Evolutionary conservation across 371 early-diverging fungal genomes (phyloP).

Genomic region (Sporodiniella umbellata): DNA sequence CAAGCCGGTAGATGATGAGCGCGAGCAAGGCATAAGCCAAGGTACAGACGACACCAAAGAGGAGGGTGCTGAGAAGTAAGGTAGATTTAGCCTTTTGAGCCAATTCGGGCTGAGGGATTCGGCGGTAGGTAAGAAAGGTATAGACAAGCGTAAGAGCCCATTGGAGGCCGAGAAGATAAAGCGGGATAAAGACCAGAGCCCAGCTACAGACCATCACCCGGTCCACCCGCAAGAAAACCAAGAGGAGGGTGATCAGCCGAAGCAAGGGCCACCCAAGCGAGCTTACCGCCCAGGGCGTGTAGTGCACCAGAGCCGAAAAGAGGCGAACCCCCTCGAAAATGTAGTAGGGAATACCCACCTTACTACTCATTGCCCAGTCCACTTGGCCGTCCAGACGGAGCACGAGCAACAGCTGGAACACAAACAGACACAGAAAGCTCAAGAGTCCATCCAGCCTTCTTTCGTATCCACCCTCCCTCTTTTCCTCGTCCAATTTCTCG

Average conservation of each 20-base stretch:
- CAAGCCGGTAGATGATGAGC: conserved; percentile 66
- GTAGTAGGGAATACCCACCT: conserved; percentile 73
- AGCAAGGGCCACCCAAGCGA: conserved; percentile 21
- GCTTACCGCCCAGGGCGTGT: conserved; percentile 19
- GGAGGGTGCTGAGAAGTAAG: conserved; percentile 44
- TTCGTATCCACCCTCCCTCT: too few relatives aligned
- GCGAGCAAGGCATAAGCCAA: conserved; percentile 73
- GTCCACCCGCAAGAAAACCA: conserved; percentile 65
- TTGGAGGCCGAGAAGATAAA: conserved; percentile 65
- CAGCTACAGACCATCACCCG: conserved; percentile 56
- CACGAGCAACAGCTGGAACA: conserved; percentile 58
- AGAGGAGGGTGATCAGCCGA: conserved; percentile 54
- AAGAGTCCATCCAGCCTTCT: background rate
- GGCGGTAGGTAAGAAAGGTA: conserved; percentile 44
- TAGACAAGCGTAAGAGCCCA: conserved; percentile 49
- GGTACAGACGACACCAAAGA: conserved; percentile 48
- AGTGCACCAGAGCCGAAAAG: conserved; percentile 17
- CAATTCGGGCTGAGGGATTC: conserved; percentile 46
- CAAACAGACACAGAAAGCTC: conserved; percentile 29
- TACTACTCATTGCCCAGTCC: conserved; percentile 50
- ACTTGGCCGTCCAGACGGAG: conserved; percentile 42
- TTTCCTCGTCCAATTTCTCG: too few relatives aligned
- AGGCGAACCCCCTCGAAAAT: conserved; percentile 55
- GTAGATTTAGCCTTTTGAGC: conserved; percentile 54
- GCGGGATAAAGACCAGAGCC: conserved; percentile 76